Percentiles rank a stretch among this genome's conserved stretches.
Evolutionary conservation across 2,329 filamentous ascomycete genomes (phyloP).

Genomic region (Balansia obtecta): DNA sequence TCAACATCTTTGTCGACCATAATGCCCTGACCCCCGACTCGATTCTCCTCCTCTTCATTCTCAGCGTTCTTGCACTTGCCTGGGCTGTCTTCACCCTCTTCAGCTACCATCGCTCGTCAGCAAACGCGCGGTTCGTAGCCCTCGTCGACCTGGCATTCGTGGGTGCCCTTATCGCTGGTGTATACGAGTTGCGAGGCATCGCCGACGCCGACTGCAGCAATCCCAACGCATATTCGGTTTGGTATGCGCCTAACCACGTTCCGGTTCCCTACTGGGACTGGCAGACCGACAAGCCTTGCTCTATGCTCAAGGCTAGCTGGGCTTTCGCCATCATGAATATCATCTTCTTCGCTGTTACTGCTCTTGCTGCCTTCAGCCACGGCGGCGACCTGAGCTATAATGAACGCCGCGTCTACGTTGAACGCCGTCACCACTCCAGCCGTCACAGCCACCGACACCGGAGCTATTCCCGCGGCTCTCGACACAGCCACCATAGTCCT

Average conservation of each 20-base stretch:
- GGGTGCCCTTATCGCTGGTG: slow-evolving; percentile 50
- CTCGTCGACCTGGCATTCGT: slow-evolving; percentile 49
- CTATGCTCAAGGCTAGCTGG: slow-evolving; percentile 85
- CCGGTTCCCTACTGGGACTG: slow-evolving; percentile 42
- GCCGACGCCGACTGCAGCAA: slow-evolving; percentile 52
- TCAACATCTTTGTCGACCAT: slow-evolving; percentile 42
- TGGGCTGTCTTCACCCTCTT: slow-evolving; percentile 56
- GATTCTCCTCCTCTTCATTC: slow-evolving; percentile 56
- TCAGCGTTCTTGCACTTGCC: slow-evolving; percentile 47
- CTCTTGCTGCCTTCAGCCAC: slow-evolving; percentile 52
- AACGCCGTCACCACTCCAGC: slow-evolving; percentile 19
- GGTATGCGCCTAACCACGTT: slow-evolving; percentile 38
- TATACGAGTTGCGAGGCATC: slow-evolving; percentile 48
- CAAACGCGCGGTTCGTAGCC: slow-evolving; percentile 49
- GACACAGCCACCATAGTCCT: slow-evolving; percentile 24
- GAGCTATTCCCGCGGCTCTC: slow-evolving; percentile 8
- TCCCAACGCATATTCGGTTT: slow-evolving; percentile 35
- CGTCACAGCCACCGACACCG: slow-evolving; percentile 30
- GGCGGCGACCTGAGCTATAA: slow-evolving; percentile 38
- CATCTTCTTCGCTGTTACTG: slow-evolving; percentile 69
- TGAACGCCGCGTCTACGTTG: slow-evolving; percentile 12
- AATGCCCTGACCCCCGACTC: slow-evolving; percentile 49
- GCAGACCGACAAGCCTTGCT: slow-evolving; percentile 61
- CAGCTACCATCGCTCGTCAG: slow-evolving; percentile 49
- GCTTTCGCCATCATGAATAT: slow-evolving; percentile 83